phyloP scores from a whole-genome alignment of 192 early-diverging fungal genomes.

The Linnemannia exigua region DNA sequence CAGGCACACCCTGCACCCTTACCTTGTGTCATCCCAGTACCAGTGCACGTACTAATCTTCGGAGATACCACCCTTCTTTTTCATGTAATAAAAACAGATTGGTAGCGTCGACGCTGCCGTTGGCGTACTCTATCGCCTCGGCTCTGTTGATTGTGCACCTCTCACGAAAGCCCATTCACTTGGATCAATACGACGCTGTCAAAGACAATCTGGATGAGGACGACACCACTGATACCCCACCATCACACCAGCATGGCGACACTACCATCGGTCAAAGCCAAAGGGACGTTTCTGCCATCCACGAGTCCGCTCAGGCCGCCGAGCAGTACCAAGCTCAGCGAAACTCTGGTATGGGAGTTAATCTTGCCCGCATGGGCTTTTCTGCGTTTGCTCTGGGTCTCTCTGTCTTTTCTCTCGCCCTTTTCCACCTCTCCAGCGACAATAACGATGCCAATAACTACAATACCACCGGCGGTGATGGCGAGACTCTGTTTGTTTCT shows the following conservation, averaged over 20 bases:
- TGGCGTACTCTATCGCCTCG: neutral
- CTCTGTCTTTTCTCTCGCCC: neutral
- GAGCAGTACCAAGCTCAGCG: neutral
- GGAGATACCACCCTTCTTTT: neutral
- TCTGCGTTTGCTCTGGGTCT: neutral
- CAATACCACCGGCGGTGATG: neutral
- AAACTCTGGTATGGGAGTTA: neutral
- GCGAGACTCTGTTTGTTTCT: neutral
- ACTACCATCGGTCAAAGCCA: neutral
- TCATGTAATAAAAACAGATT: neutral
- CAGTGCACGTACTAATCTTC: neutral
- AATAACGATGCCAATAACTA: neutral
- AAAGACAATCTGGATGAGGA: neutral
- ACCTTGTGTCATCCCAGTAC: neutral
- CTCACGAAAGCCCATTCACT: conserved; percentile 2
- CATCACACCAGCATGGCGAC: neutral
- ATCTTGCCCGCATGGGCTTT: neutral
- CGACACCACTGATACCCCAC: neutral
- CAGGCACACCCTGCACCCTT: neutral
- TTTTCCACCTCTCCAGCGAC: neutral
- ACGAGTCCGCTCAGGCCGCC: neutral
- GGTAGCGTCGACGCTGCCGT: neutral
- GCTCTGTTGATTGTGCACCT: neutral
- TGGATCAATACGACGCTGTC: neutral
- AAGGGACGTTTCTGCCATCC: neutral